These are phyloP conservation scores for Colletotrichum caudatum DNA, from an alignment of 2,329 filamentous ascomycete species.

Conservation along the genomic window DNA sequence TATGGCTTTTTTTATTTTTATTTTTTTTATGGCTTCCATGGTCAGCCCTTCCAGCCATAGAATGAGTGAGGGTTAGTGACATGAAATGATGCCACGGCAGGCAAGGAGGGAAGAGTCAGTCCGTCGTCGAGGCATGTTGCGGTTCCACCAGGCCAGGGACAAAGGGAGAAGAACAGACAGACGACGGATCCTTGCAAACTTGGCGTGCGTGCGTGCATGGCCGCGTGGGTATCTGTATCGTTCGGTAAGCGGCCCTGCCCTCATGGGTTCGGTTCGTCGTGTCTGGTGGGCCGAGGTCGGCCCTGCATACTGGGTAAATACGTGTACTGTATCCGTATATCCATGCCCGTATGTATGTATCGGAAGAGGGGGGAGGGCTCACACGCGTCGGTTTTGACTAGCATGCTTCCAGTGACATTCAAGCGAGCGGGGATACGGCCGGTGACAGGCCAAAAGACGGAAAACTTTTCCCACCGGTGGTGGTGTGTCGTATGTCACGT, in stretches of 20 bases:
- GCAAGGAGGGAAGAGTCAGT: no score
- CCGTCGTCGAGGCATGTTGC: neutral
- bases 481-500: no score
- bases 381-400: neutral
- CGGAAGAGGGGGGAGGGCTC: no score
- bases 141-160: neutral
- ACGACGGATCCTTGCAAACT: neutral
- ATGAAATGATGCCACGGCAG: neutral
- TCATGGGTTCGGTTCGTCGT: neutral
- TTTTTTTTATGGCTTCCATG: no score
- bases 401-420: slow-evolving; percentile 16
- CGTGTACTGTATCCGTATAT: no score
- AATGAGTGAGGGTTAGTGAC: no score
- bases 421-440: neutral
- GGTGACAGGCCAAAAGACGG: neutral
- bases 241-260: neutral
- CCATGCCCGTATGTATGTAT: no score
- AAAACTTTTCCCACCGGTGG: neutral
- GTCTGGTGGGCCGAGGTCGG: neutral
- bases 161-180: neutral
- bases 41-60: no score
- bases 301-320: no score
- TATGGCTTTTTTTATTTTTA: accelerated
- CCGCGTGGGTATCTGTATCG: neutral
- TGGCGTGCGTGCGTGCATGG: slow-evolving; percentile 4